Base-by-base conservation (phyloP, 768 basidiomycete species). In the Leccinum sublutescens region DNA sequence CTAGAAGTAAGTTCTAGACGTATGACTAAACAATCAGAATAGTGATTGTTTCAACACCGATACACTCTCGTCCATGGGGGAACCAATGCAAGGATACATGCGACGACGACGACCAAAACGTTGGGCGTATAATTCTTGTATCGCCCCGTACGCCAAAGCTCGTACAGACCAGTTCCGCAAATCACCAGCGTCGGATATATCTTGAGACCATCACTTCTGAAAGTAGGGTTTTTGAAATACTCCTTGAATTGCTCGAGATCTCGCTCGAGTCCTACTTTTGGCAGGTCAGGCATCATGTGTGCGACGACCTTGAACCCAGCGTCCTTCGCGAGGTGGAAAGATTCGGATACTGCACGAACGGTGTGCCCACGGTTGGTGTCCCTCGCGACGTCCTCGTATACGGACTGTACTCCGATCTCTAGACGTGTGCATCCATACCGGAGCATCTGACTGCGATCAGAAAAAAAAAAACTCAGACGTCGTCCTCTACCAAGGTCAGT, bases 101-200 rank as follows among this genome's bases (percentile, higher is more conserved):
- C 97, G 14, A 99, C 93, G 29, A 98, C 93, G 67, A 98, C 97
- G 19, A 98, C 95, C 36, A 99, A 80, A 10, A 98, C 93, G 67
- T 98, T 98, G n/a, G 97, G 93, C 9, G 95, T 97, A 73, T 99
- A 99, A 72, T 99, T 99, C 78, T 97, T 98, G 75, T 98, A 98
- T 69, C 92, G 82, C n/a, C 93, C 94, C 33, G 95, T 96, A 62
- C 93, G 79, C 95, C 95, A 98, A 29, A 98, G 80, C 72, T 98
- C 95, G 69, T 98, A 98, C 64, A 96, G 73, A 10, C 95, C 95
- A 0, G 97, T 99, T 21, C 97, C 97, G 23, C 97, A 85, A 71
- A 99, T 99, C 54, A 99, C 97, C 52, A 99, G 78, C 0, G 97
- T 99, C 31, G 97, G 97, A 76, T 99, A 99, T 54, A 99, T 93